Percentiles rank a stretch among this genome's conserved stretches.
Evolutionary conservation across 306 rosid genomes (phyloP).

Genomic region (Aeschynomene evenia): DNA sequence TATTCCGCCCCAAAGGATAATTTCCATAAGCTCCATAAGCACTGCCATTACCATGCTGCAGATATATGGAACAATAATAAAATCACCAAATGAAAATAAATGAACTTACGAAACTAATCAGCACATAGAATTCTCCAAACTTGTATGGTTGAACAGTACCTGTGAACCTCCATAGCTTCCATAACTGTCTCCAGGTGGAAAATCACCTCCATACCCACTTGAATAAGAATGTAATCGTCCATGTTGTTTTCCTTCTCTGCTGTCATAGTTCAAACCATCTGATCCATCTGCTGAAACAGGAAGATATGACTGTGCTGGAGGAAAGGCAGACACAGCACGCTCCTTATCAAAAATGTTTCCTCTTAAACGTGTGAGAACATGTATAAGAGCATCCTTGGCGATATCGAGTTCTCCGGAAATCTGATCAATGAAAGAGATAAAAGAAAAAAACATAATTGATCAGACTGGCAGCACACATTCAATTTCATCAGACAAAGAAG

Average conservation of each 20-base stretch:
- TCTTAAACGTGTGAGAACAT: constrained; percentile 72
- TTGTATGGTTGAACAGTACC: constrained; percentile 43
- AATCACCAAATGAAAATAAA: constrained; percentile 11
- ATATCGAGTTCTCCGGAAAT: constrained; percentile 89
- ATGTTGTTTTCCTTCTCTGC: constrained; percentile 76
- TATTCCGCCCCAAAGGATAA: constrained; percentile 68
- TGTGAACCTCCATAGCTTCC: constrained; percentile 82
- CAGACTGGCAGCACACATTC: constrained; percentile 16
- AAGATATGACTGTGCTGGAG: constrained; percentile 87
- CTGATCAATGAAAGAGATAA: constrained; percentile 38
- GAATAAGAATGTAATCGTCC: constrained; percentile 86
- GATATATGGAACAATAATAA: constrained; percentile 26
- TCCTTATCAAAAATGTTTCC: constrained; percentile 90
- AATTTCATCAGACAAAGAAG: neutral
- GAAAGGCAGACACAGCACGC: constrained; percentile 68
- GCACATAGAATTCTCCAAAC: neutral
- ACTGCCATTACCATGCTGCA: constrained; percentile 68
- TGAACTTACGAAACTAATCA: constrained; percentile 8
- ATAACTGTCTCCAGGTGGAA: constrained; percentile 61
- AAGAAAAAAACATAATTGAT: neutral
- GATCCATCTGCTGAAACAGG: constrained; percentile 70
- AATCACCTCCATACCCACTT: constrained; percentile 79
- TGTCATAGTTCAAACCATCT: constrained; percentile 69
- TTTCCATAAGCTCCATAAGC: constrained; percentile 88
- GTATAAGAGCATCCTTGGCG: constrained; percentile 95